These are phyloP conservation scores for Russula griseocarnosa DNA, from an alignment of 768 basidiomycete species.

Conservation along the genomic window DNA sequence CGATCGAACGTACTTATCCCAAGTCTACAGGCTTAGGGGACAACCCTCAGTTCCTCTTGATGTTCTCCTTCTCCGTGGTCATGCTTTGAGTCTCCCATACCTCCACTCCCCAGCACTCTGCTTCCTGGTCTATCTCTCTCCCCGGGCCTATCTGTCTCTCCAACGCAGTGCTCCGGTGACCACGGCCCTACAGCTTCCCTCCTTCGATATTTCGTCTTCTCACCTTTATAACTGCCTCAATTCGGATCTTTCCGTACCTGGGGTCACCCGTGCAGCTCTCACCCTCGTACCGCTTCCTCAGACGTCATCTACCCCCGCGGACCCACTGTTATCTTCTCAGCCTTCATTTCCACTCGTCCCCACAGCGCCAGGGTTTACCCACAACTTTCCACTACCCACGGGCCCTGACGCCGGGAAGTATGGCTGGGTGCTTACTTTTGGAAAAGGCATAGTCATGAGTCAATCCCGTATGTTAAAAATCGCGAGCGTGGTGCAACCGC, in stretches of 20 bases:
- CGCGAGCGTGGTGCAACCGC: constrained; percentile 56
- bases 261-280: constrained; percentile 55
- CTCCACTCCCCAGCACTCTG: constrained; percentile 63
- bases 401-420: constrained; percentile 33
- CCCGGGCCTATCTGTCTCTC: constrained; percentile 62
- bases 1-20: neutral
- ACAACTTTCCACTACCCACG: constrained; percentile 46
- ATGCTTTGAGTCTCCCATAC: constrained; percentile 70
- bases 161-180: constrained; percentile 39
- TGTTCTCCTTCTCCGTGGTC: constrained; percentile 61
- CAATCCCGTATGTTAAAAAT: constrained; percentile 73
- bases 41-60: constrained; percentile 54
- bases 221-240: constrained; percentile 48
- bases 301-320: constrained; percentile 31
- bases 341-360: constrained; percentile 54
- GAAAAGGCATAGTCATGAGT: constrained; percentile 66
- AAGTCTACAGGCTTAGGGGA: constrained; percentile 28
- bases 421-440: constrained; percentile 73
- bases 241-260: constrained; percentile 38
- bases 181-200: constrained; percentile 30
- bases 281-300: constrained; percentile 42
- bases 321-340: constrained; percentile 35
- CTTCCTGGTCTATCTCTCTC: constrained; percentile 68
- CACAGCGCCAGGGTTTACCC: constrained; percentile 45
- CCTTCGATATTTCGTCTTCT: constrained; percentile 51